Evolutionary conservation across 345 rosid species (phyloP), one percentile per base, ranked within the genome.

Genomic region (Mercurialis annua): DNA sequence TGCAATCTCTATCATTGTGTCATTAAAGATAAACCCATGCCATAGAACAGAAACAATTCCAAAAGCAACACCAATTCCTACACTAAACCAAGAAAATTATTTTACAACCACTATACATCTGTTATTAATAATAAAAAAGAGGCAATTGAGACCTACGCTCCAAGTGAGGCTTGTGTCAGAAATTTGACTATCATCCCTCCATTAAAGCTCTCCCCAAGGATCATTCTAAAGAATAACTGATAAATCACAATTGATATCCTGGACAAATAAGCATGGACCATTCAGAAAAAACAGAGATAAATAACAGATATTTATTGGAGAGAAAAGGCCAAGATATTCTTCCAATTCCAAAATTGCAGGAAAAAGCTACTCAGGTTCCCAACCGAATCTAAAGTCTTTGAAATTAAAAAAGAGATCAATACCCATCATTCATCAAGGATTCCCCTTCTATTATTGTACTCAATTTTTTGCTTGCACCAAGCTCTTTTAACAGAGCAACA

Each of bases 401-500:
- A 66, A 48, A 40, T 29, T 31, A 48, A 51, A 20, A 9, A 23
- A 44, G 8, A 59, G 21, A 34, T 24, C 59, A 38, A 49, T 89
- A 94, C 99, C 99, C 99, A 68, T 94, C 99, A 81, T 91, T 94
- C 99, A 94, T 94, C 74, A 94, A 70, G 48, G 99, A 94, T 70
- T 94, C 99, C 58, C 99, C 99, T 81, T 94, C 99, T 68, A 94
- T 94, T 59, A 94, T 76, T 10, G 99, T 91, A 81, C 78, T 91
- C 70, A 94, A 74, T 78, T 94, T 94, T 81, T 94, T 94, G 80
- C 97, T 94, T 48, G 99, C 96, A 73, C 97, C 99, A 78, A 94
- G 97, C 62, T 94, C 99, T 74, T 86, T 94, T 65, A 94, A 72
- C 67, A 94, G 75, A 76, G 97, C 96, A 73, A 94, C 97, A 66